phyloP scores from a whole-genome alignment of 352 stramenopile species.

The Phytophthora citricola region DNA sequence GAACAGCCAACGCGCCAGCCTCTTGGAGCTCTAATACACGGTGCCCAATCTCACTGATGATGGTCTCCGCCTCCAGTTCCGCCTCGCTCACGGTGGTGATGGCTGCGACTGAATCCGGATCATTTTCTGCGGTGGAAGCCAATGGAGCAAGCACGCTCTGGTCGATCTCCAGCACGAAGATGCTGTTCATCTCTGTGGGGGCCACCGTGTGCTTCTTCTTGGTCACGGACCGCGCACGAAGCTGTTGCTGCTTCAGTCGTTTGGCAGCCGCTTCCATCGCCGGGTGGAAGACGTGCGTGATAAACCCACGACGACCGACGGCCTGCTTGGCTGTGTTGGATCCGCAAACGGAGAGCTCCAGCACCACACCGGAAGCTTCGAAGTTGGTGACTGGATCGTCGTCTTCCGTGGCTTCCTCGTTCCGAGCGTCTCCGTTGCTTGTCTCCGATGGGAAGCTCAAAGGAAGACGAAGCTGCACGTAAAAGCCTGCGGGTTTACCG shows the following conservation, averaged over 20 bases:
- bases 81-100: slow-evolving; percentile 31
- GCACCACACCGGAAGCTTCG: slow-evolving; percentile 27
- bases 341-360: slow-evolving; percentile 58
- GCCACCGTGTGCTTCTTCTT: slow-evolving; percentile 46
- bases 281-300: slow-evolving; percentile 60
- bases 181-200: slow-evolving; percentile 47
- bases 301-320: slow-evolving; percentile 47
- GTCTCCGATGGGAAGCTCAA: slow-evolving; percentile 2
- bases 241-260: slow-evolving; percentile 45
- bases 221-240: slow-evolving; percentile 36
- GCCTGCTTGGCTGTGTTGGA: slow-evolving; percentile 39
- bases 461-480: slow-evolving; percentile 69
- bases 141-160: slow-evolving; percentile 30
- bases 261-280: slow-evolving; percentile 47
- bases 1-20: slow-evolving; percentile 55
- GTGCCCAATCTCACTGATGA: slow-evolving; percentile 54
- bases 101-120: neutral
- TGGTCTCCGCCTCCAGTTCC: slow-evolving; percentile 42
- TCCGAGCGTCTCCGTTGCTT: slow-evolving; percentile 11
- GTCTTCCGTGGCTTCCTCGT: slow-evolving; percentile 21
- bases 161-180: slow-evolving; percentile 58
- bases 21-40: slow-evolving; percentile 71
- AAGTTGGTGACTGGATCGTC: neutral
- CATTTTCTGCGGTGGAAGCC: slow-evolving; percentile 14
- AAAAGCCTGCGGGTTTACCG: slow-evolving; percentile 54